These are phyloP conservation scores for Ocimum tenuiflorum DNA, from an alignment of 257 asterid species.

Conservation along the genomic window DNA sequence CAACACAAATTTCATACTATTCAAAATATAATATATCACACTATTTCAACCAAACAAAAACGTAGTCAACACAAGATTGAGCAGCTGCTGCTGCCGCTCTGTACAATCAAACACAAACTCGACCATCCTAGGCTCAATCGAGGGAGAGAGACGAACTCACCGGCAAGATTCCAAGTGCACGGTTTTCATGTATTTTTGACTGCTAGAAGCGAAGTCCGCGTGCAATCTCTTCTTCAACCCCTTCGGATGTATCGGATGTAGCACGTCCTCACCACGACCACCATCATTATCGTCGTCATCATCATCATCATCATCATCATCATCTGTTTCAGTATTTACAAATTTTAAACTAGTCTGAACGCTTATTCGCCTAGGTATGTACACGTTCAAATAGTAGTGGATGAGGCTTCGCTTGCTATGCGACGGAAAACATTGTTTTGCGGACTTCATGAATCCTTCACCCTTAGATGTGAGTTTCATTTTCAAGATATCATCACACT, in stretches of 20 bases:
- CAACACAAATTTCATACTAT: too few relatives aligned
- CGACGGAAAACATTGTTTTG: not conserved
- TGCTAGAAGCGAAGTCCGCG: not conserved
- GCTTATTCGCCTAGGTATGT: conserved; percentile 10
- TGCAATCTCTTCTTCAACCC: conserved; percentile 12
- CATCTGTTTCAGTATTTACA: conserved; percentile 1
- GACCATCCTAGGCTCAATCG: not conserved
- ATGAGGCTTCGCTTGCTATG: conserved; percentile 2
- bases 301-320: not conserved
- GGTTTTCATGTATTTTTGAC: not conserved
- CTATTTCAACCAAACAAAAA: too few relatives aligned
- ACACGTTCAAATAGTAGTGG: conserved; percentile 24
- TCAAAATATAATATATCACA: too few relatives aligned
- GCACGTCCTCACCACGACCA: not conserved
- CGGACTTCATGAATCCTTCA: conserved; percentile 7
- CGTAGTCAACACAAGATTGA: too few relatives aligned
- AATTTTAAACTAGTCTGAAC: conserved; percentile 12
- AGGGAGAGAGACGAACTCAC: not conserved
- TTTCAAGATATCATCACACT: conserved; percentile 13
- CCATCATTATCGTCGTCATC: not conserved
- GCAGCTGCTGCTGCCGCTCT: not conserved
- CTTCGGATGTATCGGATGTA: not conserved
- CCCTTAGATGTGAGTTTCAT: not conserved
- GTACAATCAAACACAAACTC: not conserved
- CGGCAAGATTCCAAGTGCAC: not conserved